A percentile compares a stretch with the other conserved stretches of the same genome.
These are phyloP conservation scores for Capronia coronata DNA, from an alignment of 2,329 filamentous ascomycete species.

Conservation along the genomic window DNA sequence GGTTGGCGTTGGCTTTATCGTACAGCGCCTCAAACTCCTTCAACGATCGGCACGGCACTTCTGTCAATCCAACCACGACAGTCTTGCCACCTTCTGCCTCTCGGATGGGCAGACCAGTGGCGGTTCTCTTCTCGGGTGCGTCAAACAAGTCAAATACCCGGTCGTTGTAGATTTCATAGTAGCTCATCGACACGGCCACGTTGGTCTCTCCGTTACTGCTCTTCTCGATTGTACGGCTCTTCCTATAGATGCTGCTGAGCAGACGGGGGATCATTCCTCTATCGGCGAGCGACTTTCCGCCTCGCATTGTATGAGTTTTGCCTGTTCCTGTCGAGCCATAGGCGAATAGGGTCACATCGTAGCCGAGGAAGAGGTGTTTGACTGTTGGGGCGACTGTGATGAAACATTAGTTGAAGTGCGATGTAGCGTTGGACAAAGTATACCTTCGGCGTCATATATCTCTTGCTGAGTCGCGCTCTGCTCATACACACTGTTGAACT, in stretches of 20 bases:
- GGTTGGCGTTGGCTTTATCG: constrained; percentile 84
- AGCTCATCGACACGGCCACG: constrained; percentile 72
- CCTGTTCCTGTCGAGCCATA: constrained; percentile 91
- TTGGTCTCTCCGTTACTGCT: constrained; percentile 64
- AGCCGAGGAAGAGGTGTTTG: constrained; percentile 84
- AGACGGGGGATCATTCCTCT: constrained; percentile 81
- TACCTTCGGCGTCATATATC: constrained; percentile 82
- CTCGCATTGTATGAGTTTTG: constrained; percentile 94
- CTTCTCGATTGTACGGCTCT: constrained; percentile 77
- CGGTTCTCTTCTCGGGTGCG: constrained; percentile 75
- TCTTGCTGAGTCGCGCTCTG: constrained; percentile 72
- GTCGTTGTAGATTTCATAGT: constrained; percentile 97
- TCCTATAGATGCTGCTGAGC: constrained; percentile 76
- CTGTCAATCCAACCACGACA: constrained; percentile 76
- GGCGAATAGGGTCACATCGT: constrained; percentile 83
- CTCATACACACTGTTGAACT: constrained; percentile 91
- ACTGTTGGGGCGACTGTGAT: constrained; percentile 74
- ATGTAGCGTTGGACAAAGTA: not conserved
- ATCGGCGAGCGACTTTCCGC: constrained; percentile 76
- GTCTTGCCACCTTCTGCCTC: constrained; percentile 77
- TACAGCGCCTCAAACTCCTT: constrained; percentile 88
- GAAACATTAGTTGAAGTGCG: constrained; percentile 1
- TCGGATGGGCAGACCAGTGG: constrained; percentile 71
- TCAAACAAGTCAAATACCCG: constrained; percentile 90
- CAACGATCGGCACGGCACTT: constrained; percentile 72